Evolutionary conservation across 2,329 filamentous ascomycete genomes (phyloP).

Genomic region (Aspergillus pseudotamarii): DNA sequence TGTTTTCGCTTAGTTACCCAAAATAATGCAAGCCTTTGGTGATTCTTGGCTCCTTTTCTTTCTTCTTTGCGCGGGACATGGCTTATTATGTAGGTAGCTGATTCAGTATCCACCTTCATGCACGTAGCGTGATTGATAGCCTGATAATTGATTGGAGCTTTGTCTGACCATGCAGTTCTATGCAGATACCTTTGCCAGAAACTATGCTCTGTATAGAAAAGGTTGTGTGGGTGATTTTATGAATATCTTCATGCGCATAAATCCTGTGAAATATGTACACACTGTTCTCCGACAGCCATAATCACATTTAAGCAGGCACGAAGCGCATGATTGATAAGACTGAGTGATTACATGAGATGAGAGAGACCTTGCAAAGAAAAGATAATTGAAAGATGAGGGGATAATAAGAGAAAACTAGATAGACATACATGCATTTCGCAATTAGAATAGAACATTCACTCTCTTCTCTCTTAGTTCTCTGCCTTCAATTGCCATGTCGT

Average conservation of each 20-base stretch:
- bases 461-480: background rate
- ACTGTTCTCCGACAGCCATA: background rate
- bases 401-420: background rate
- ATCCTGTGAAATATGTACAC: background rate
- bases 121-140: background rate
- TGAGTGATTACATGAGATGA: background rate
- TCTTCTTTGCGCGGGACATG: background rate
- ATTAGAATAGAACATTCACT: conserved; percentile 5
- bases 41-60: background rate
- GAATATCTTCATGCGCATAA: background rate
- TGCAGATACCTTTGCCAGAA: background rate
- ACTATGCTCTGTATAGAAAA: background rate
- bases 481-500: background rate
- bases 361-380: conserved; percentile 4
- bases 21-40: background rate
- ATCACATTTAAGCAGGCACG: background rate
- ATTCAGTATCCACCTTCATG: background rate
- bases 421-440: conserved; percentile 2
- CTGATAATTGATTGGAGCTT: background rate
- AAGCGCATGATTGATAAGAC: conserved; percentile 14
- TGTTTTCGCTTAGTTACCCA: background rate
- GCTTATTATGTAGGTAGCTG: background rate
- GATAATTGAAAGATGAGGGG: conserved; percentile 1
- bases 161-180: background rate
- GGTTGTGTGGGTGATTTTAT: background rate